Percentiles rank a stretch among this genome's conserved stretches.
phyloP scores from a whole-genome alignment of 1,284 basidiomycete genomes.

The Pisolithus thermaeus region DNA sequence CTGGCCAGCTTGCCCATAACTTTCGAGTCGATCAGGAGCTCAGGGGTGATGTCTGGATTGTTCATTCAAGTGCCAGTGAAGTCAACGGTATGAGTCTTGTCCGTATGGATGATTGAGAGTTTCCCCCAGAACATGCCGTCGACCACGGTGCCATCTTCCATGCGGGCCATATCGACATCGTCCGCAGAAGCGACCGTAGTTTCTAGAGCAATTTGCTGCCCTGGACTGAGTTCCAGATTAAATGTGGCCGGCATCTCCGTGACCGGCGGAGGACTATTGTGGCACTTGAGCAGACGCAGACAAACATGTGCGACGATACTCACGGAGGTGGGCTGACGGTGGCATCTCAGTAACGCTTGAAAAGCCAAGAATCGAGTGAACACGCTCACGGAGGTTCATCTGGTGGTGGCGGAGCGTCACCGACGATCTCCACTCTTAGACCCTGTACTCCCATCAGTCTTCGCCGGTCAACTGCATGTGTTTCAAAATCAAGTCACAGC shows the following conservation, averaged over 20 bases:
- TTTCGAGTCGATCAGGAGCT: conserved; percentile 67
- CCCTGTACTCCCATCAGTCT: conserved; percentile 74
- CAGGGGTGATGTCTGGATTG: conserved; percentile 54
- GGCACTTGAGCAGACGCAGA: conserved; percentile 3
- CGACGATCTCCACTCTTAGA: conserved; percentile 74
- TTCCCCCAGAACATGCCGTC: conserved; percentile 82
- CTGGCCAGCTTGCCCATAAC: conserved; percentile 67
- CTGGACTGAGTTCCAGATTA: conserved; percentile 68
- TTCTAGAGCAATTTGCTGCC: conserved; percentile 70
- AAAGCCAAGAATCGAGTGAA: conserved; percentile 2
- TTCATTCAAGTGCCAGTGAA: conserved; percentile 68
- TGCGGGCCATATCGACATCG: conserved; percentile 79
- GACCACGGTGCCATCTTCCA: conserved; percentile 79
- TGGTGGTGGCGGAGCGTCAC: conserved; percentile 72
- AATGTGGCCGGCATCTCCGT: conserved; percentile 82
- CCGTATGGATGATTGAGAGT: conserved; percentile 70
- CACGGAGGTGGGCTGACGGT: conserved; percentile 59
- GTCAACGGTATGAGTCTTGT: conserved; percentile 70
- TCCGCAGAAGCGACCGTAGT: conserved; percentile 66
- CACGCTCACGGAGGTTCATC: conserved; percentile 70
- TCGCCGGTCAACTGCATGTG: conserved; percentile 61
- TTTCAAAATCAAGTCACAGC: conserved; percentile 17
- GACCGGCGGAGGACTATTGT: conserved; percentile 65
- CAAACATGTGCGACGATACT: conserved; percentile 28
- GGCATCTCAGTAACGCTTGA: conserved; percentile 11